Conservation (phyloP, 169 alveolate species). For the Cryptosporidium felis region DNA sequence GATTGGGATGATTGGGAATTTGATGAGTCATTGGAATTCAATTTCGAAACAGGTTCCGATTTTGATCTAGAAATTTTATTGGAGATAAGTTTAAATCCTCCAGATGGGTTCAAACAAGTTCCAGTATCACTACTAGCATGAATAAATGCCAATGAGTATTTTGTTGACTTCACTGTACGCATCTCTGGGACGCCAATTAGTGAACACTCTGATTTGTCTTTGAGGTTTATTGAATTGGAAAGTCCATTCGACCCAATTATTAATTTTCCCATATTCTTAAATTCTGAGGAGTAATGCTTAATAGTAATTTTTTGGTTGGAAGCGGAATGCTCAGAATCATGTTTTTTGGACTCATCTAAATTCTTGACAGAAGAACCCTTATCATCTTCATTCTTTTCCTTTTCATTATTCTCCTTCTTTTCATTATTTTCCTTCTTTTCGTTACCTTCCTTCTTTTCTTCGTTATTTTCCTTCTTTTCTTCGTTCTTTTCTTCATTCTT, state of each 20-base stretch:
- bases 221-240: not conserved
- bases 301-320: not conserved
- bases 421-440: not conserved
- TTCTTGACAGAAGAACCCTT: too few relatives aligned
- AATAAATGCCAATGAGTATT: constrained; percentile 64
- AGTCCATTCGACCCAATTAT: constrained; percentile 22
- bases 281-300: not conserved
- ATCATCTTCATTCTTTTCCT: not conserved
- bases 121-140: constrained; percentile 35
- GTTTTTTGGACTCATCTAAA: too few relatives aligned
- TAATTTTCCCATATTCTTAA: not conserved
- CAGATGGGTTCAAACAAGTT: constrained; percentile 24
- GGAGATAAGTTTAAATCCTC: constrained; percentile 36
- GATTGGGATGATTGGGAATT: not conserved
- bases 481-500: not conserved
- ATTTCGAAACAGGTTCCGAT: not conserved
- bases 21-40: not conserved
- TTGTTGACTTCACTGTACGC: constrained; percentile 9
- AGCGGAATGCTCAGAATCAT: not conserved
- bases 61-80: not conserved
- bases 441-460: not conserved
- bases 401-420: not conserved
- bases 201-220: constrained; percentile 46
- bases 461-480: too few relatives aligned
- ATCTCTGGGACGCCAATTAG: constrained; percentile 23